Conservation (phyloP, 495 filamentous ascomycete genomes). For the Talaromyces trachyspermus region DNA sequence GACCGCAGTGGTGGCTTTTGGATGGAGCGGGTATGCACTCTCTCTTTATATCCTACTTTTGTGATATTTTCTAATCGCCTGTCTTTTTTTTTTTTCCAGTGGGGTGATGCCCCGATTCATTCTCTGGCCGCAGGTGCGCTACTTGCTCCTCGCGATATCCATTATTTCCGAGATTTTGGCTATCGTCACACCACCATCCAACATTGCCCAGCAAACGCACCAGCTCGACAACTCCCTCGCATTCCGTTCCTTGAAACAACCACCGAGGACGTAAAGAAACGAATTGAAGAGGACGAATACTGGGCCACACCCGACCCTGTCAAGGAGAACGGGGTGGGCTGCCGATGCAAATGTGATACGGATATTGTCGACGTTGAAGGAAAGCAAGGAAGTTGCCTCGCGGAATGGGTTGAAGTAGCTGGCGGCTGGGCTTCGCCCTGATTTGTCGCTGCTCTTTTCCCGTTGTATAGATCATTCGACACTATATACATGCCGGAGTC, state of each 20-base stretch:
- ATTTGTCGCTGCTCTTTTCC: conserved; percentile 17
- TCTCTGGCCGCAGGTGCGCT: conserved; percentile 91
- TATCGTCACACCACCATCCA: conserved; percentile 99
- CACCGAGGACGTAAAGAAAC: conserved; percentile 76
- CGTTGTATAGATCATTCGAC: conserved; percentile 27
- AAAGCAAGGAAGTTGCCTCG: conserved; percentile 88
- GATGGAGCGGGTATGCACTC: conserved; percentile 81
- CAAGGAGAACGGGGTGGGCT: conserved; percentile 95
- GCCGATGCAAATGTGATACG: conserved; percentile 95
- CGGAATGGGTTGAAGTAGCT: conserved; percentile 97
- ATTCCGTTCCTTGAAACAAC: conserved; percentile 79
- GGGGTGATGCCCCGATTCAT: conserved; percentile 98
- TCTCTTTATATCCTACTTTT: not conserved
- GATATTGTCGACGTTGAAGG: conserved; percentile 96
- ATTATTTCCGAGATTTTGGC: conserved; percentile 99
- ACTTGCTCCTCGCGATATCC: conserved; percentile 74
- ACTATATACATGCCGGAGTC: conserved; percentile 23
- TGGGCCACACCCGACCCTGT: conserved; percentile 82
- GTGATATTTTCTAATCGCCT: conserved; percentile 18
- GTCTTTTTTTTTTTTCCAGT: too few species aligned
- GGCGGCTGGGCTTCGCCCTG: conserved; percentile 83
- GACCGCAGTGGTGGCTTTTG: conserved; percentile 96
- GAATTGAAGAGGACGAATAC: conserved; percentile 91
- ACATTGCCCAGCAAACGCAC: conserved; percentile 96
- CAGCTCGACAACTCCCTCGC: conserved; percentile 75